phyloP scores from a whole-genome alignment of 2,329 filamentous ascomycete genomes.

The Penicillium fuscoglaucum region DNA sequence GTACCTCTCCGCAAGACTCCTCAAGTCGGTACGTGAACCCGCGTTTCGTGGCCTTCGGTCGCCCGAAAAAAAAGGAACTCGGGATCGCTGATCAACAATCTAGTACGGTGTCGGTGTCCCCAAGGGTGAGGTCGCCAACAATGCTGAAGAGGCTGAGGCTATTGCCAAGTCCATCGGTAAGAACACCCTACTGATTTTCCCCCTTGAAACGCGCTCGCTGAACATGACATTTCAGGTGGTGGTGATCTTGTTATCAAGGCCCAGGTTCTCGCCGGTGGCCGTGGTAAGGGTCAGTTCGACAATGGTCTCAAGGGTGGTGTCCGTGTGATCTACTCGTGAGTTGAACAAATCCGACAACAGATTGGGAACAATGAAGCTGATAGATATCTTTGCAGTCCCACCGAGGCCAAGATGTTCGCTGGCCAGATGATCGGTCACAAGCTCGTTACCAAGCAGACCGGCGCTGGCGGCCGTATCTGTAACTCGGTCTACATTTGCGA shows the following conservation, averaged over 20 bases:
- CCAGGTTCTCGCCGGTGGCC: constrained; percentile 94
- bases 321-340: constrained; percentile 92
- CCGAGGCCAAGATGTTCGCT: constrained; percentile 94
- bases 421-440: constrained; percentile 99
- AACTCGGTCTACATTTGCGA: constrained; percentile 98
- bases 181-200: constrained; percentile 18
- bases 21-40: constrained; percentile 60
- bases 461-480: constrained; percentile 88
- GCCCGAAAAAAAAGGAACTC: constrained; percentile 10
- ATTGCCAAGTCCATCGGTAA: constrained; percentile 85
- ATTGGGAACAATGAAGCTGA: constrained; percentile 11
- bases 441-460: constrained; percentile 99
- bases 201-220: constrained; percentile 15
- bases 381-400: constrained; percentile 56
- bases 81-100: constrained; percentile 27
- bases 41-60: constrained; percentile 15
- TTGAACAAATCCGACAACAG: constrained; percentile 9
- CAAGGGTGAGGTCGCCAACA: constrained; percentile 81
- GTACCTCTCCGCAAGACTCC: constrained; percentile 90
- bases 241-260: constrained; percentile 99
- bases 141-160: constrained; percentile 81
- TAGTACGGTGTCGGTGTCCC: constrained; percentile 95
- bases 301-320: constrained; percentile 99
- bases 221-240: constrained; percentile 50
- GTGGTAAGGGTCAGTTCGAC: constrained; percentile 97